A percentile compares a stretch with the other conserved stretches of the same genome.
Conservation (phyloP, 495 filamentous ascomycete species). For the Sphaerosporella brunnea region DNA sequence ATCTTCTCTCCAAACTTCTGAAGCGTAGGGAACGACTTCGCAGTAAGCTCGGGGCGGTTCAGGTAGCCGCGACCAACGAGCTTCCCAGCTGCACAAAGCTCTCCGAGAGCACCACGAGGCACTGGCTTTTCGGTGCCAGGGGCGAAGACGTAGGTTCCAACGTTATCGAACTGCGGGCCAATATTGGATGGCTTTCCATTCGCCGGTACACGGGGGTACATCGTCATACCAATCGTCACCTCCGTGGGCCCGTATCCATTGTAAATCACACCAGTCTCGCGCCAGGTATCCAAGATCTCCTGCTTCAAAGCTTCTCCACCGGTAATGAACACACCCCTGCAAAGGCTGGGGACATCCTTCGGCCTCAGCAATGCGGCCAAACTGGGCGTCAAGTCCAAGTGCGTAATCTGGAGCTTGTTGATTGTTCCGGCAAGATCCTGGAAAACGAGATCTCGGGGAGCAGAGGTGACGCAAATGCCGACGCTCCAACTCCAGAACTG, state of each 20-base stretch:
- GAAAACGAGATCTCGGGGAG: conserved; percentile 58
- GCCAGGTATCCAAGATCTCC: conserved; percentile 57
- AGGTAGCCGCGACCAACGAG: conserved; percentile 79
- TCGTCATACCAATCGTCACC: conserved; percentile 72
- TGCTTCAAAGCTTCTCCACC: conserved; percentile 55
- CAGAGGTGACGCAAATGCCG: conserved; percentile 61
- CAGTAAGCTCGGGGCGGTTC: conserved; percentile 51
- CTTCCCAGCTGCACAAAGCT: conserved; percentile 71
- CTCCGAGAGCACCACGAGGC: conserved; percentile 61
- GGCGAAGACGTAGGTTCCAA: conserved; percentile 60
- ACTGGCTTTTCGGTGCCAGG: conserved; percentile 51
- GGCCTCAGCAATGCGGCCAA: conserved; percentile 44
- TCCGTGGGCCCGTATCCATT: conserved; percentile 80
- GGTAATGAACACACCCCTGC: conserved; percentile 56
- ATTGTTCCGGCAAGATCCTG: conserved; percentile 58
- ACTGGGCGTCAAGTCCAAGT: conserved; percentile 65
- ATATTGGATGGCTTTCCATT: conserved; percentile 71
- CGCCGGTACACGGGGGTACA: conserved; percentile 51
- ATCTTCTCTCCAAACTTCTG: conserved; percentile 34
- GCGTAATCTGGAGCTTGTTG: conserved; percentile 53
- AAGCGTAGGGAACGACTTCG: conserved; percentile 43
- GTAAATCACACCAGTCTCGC: conserved; percentile 43
- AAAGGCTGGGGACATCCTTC: conserved; percentile 48
- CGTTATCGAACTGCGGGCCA: conserved; percentile 64
- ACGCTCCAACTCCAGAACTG: conserved; percentile 83